A percentile compares a stretch with the other conserved stretches of the same genome.
Evolutionary conservation across 306 rosid genomes (phyloP).

Genomic region (Bauhinia variegata): DNA sequence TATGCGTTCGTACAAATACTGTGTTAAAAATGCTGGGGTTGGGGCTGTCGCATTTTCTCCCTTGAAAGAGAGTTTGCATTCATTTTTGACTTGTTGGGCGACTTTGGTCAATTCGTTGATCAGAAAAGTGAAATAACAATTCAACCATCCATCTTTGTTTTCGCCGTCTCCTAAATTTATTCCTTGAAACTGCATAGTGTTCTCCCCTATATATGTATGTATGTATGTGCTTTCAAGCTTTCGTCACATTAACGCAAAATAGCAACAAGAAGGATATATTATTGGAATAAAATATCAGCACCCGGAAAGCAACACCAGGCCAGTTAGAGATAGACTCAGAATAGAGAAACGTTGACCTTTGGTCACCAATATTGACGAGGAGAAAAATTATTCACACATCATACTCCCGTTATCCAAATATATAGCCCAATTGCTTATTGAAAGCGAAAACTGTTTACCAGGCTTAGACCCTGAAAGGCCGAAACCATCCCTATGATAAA

Average conservation of each 20-base stretch:
- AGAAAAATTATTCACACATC: conserved; percentile 19
- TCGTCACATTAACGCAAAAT: neutral
- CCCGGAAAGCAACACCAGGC: conserved; percentile 20
- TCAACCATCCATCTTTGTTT: neutral
- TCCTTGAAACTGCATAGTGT: too few species aligned
- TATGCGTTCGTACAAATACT: too few species aligned
- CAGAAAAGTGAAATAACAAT: too few species aligned
- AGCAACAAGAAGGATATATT: neutral
- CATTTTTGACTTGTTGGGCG: neutral
- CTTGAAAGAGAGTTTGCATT: too few species aligned
- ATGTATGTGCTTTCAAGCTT: neutral
- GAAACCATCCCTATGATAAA: too few species aligned
- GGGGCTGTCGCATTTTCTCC: too few species aligned
- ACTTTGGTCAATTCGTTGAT: conserved; percentile 3
- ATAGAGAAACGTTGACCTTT: conserved; percentile 30
- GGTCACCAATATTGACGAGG: conserved; percentile 1
- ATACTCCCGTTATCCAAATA: conserved; percentile 35
- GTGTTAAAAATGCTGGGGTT: too few species aligned
- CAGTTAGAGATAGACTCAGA: neutral
- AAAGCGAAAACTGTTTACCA: conserved; percentile 25
- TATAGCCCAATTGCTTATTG: conserved; percentile 27
- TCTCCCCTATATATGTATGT: too few species aligned
- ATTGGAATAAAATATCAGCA: neutral
- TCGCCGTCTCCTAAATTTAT: too few species aligned
- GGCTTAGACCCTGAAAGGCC: too few species aligned